Evolutionary conservation across 306 rosid genomes (phyloP).

Genomic region (Amphicarpaea edgeworthii): DNA sequence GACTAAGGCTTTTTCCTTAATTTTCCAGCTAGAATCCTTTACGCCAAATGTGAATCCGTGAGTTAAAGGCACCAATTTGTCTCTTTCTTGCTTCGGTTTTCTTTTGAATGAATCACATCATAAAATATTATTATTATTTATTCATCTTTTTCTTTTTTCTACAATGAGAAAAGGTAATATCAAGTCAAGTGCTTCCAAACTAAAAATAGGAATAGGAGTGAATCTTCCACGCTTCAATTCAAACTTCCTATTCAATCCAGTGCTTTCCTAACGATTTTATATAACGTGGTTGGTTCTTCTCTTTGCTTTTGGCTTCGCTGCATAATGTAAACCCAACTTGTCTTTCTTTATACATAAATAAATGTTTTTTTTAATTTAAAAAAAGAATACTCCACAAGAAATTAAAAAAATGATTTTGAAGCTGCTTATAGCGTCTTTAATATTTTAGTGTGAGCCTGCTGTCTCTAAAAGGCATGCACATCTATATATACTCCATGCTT

Average conservation of each 20-base stretch:
- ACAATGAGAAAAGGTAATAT: no score
- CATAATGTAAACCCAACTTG: background rate
- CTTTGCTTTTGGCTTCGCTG: conserved; percentile 27
- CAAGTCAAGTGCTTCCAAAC: background rate
- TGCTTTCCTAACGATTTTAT: background rate
- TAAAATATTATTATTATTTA: conserved; percentile 11
- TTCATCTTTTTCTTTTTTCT: background rate
- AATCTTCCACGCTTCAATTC: conserved; percentile 31
- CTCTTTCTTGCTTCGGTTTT: background rate
- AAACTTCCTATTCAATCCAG: conserved; percentile 27
- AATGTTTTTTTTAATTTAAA: background rate
- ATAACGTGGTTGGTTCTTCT: conserved; percentile 39
- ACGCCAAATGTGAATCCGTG: conserved; percentile 7
- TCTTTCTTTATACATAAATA: background rate
- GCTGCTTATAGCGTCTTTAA: background rate
- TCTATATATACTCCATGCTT: no score
- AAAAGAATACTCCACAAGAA: background rate
- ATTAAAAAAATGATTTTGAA: background rate
- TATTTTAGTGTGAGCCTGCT: background rate
- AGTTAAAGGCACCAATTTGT: conserved; percentile 14
- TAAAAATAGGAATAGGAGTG: background rate
- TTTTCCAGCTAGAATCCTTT: background rate
- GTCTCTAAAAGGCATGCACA: conserved; percentile 31
- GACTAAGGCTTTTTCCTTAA: background rate
- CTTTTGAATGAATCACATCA: conserved; percentile 18